A percentile compares a stretch with the other conserved stretches of the same genome.
Evolutionary conservation across 345 rosid species (phyloP).

Genomic region (Eucalyptus pauciflora): DNA sequence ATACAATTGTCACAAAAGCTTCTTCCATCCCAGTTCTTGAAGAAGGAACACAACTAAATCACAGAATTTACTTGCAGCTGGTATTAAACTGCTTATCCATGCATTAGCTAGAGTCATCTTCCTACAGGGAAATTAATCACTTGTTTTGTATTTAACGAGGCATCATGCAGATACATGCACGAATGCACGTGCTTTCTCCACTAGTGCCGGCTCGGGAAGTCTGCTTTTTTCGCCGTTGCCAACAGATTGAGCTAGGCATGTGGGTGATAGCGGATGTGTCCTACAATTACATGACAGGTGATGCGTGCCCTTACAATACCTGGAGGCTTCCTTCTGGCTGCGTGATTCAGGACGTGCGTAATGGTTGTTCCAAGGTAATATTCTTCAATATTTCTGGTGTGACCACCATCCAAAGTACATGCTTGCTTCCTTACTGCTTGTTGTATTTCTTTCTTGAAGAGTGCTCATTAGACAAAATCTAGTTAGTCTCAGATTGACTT

Average conservation of each 20-base stretch:
- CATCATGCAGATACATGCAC: conserved; percentile 34
- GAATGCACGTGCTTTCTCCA: conserved; percentile 65
- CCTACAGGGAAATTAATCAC: background rate
- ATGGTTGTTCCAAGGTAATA: conserved; percentile 46
- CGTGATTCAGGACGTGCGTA: conserved; percentile 42
- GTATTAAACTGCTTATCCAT: conserved; percentile 8
- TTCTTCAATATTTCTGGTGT: background rate
- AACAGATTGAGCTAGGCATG: conserved; percentile 25
- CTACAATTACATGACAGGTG: conserved; percentile 5
- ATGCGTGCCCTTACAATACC: background rate
- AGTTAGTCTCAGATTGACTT: background rate
- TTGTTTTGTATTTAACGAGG: background rate
- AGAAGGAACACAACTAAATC: conserved; percentile 8
- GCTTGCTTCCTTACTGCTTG: background rate
- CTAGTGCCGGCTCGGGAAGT: conserved; percentile 59
- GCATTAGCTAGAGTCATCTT: background rate
- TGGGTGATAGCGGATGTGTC: conserved; percentile 71
- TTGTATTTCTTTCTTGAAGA: background rate
- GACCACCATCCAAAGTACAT: background rate
- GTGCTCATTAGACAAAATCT: background rate
- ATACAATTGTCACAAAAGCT: conserved; percentile 53
- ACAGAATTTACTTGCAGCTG: conserved; percentile 39
- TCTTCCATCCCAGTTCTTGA: conserved; percentile 23
- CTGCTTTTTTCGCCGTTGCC: conserved; percentile 51
- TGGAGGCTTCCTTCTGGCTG: conserved; percentile 87